phyloP scores from a whole-genome alignment of 2,329 filamentous ascomycete genomes.

The Cercospora beticola region DNA sequence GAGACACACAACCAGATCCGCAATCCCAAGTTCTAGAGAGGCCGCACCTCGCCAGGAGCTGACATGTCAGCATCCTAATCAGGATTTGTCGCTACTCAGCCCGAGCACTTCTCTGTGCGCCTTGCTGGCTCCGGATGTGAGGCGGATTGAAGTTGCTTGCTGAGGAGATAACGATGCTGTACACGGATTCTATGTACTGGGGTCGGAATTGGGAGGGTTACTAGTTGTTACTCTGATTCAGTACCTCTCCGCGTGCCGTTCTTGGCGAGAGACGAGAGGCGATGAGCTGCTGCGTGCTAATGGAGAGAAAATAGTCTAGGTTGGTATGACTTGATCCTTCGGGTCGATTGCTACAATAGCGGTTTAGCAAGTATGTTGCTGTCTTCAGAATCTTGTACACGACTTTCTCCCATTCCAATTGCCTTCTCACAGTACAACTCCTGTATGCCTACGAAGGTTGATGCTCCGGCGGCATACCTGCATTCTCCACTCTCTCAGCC shows the following conservation, averaged over 20 bases:
- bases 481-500: conserved; percentile 5
- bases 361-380: neutral
- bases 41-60: neutral
- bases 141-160: neutral
- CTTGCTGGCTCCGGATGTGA: neutral
- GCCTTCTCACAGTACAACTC: neutral
- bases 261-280: neutral
- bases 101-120: neutral
- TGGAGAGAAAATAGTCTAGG: neutral
- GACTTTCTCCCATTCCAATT: neutral
- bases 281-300: neutral
- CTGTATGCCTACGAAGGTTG: neutral
- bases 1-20: conserved; percentile 28
- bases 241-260: neutral
- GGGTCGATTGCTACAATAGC: neutral
- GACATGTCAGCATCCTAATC: neutral
- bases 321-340: neutral
- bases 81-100: neutral
- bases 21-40: conserved; percentile 24
- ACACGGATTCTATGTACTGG: neutral
- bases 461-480: conserved; percentile 10
- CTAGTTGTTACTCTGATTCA: neutral
- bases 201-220: neutral
- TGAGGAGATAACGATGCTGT: neutral
- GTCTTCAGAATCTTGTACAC: neutral